Evolutionary conservation across 176 grass and related monocot species (phyloP).

Genomic region (Alloteropsis semialata): DNA sequence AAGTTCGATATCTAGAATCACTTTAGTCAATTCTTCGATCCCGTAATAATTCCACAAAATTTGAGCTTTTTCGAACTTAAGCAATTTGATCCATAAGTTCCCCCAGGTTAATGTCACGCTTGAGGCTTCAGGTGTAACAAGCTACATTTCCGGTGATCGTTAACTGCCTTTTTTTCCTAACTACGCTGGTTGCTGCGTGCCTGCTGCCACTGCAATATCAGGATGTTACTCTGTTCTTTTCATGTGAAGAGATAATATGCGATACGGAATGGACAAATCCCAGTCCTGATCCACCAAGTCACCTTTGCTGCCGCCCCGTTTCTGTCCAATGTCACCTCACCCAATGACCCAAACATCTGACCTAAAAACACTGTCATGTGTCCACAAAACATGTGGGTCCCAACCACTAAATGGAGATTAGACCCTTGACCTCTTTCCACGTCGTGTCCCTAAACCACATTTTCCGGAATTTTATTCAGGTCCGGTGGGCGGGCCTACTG

Average conservation of each 20-base stretch:
- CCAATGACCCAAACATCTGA: background rate
- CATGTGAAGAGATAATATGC: conserved; percentile 6
- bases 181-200: background rate
- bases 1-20: background rate
- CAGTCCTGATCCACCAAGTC: background rate
- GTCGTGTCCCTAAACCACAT: background rate
- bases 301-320: background rate
- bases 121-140: too few species aligned
- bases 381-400: background rate
- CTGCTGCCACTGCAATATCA: background rate
- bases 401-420: background rate
- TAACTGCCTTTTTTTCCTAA: too few species aligned
- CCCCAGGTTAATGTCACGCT: too few species aligned
- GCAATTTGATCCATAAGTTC: too few species aligned
- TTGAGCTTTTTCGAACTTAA: too few species aligned
- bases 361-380: background rate
- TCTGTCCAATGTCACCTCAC: background rate
- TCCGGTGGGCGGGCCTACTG: background rate
- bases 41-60: too few species aligned
- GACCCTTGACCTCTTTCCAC: background rate
- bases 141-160: too few species aligned
- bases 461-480: background rate
- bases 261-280: conserved; percentile 13
- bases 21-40: background rate
- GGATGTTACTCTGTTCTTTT: background rate